Conservation (phyloP, 257 asterid species). For the Lavandula angustifolia region DNA sequence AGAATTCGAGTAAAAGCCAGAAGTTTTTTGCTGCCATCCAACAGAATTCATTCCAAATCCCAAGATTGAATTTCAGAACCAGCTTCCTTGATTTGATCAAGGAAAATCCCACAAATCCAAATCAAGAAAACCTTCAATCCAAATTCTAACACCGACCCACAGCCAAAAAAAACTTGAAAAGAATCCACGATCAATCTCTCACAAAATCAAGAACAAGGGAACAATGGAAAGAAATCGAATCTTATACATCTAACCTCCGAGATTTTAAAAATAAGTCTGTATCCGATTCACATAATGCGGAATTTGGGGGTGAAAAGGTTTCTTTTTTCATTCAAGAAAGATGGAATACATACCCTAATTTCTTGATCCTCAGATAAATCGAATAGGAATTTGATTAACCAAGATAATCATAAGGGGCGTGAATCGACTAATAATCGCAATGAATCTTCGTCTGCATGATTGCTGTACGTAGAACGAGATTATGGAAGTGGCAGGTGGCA, state of each 20-base stretch:
- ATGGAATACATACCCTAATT: constrained; percentile 40
- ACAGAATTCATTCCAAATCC: constrained; percentile 17
- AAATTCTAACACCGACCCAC: constrained; percentile 29
- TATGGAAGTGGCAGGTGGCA: no score
- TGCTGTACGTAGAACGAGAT: no score
- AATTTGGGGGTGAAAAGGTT: constrained; percentile 24
- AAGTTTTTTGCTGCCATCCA: not conserved
- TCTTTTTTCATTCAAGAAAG: constrained; percentile 30
- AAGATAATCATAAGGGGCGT: constrained; percentile 19
- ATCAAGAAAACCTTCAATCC: constrained; percentile 17
- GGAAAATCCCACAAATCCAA: constrained; percentile 22
- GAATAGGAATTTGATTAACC: constrained; percentile 17
- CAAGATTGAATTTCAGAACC: not conserved
- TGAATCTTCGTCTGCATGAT: constrained; percentile 25
- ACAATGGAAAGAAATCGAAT: constrained; percentile 20
- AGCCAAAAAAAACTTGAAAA: not conserved
- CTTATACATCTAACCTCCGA: constrained; percentile 27
- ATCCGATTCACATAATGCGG: constrained; percentile 36
- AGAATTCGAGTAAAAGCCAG: constrained; percentile 24
- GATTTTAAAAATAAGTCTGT: constrained; percentile 23
- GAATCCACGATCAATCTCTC: constrained; percentile 19
- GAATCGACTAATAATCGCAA: not conserved
- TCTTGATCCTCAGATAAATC: constrained; percentile 24
- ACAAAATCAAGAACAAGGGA: not conserved
- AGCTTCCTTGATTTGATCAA: constrained; percentile 24